Conservation (phyloP, 2,329 filamentous ascomycete species). For the Pseudogymnoascus sp. region DNA sequence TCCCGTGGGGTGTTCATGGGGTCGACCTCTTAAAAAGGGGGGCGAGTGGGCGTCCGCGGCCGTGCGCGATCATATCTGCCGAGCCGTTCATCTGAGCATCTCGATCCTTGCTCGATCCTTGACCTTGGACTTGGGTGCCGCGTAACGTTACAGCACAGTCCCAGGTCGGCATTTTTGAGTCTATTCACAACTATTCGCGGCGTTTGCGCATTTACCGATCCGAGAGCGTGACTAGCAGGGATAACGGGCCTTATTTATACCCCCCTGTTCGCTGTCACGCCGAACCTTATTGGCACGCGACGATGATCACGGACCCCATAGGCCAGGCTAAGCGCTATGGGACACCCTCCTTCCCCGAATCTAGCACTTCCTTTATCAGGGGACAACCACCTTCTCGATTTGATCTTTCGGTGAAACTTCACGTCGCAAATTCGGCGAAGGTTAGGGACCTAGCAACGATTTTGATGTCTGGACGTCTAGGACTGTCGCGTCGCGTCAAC, state of each 20-base stretch:
- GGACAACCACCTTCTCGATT: constrained; percentile 2
- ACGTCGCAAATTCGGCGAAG: not conserved
- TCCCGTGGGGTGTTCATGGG: not conserved
- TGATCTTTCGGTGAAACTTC: not conserved
- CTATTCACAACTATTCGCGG: not conserved
- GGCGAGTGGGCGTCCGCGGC: not conserved
- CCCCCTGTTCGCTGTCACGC: not conserved
- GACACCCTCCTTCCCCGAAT: not conserved
- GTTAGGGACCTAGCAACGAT: not conserved
- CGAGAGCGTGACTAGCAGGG: constrained; percentile 2
- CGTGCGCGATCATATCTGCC: constrained; percentile 3
- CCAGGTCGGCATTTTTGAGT: not conserved
- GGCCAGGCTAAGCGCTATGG: not conserved
- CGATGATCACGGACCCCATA: not conserved
- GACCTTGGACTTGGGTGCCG: not conserved
- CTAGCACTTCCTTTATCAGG: not conserved
- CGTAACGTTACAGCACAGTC: constrained; percentile 1
- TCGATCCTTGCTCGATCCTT: not conserved
- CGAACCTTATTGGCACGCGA: constrained; percentile 5
- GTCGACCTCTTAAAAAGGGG: not conserved
- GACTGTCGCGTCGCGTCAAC: not conserved
- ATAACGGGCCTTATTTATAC: constrained; percentile 5
- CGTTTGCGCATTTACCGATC: not conserved
- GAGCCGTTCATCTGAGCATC: not conserved
- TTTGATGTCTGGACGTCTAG: not conserved